These are phyloP conservation scores for Kappamyces sp. DNA, from an alignment of 192 early-diverging fungal genomes.

Conservation along the genomic window DNA sequence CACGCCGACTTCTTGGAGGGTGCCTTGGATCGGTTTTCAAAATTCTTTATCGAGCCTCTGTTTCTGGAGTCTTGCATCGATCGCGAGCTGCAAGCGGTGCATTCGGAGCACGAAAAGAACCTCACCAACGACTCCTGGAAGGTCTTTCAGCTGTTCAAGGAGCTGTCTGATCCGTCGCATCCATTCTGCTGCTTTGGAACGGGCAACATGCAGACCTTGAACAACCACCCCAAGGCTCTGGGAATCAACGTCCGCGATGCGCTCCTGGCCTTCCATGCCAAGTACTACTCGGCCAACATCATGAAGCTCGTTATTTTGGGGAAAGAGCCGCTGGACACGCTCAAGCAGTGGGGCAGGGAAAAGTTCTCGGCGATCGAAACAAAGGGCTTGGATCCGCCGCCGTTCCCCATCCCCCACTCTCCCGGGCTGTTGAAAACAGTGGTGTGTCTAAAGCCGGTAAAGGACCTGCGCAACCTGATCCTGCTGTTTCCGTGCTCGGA, in stretches of 20 bases:
- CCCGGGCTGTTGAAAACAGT: slow-evolving; percentile 13
- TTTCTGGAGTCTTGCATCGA: slow-evolving; percentile 86
- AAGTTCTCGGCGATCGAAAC: slow-evolving; percentile 76
- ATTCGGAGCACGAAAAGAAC: slow-evolving; percentile 96
- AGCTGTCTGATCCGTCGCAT: slow-evolving; percentile 67
- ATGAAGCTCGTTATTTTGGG: slow-evolving; percentile 91
- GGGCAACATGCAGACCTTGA: slow-evolving; percentile 81
- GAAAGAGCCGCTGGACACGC: slow-evolving; percentile 78
- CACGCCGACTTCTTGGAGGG: slow-evolving; percentile 55
- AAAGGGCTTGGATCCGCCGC: slow-evolving; percentile 63
- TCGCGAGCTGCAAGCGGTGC: slow-evolving; percentile 88
- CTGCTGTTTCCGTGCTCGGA: slow-evolving; percentile 87
- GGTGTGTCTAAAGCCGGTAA: slow-evolving; percentile 69
- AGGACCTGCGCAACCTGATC: slow-evolving; percentile 72
- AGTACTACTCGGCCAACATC: slow-evolving; percentile 92
- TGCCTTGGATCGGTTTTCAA: slow-evolving; percentile 73
- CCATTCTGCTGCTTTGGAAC: slow-evolving; percentile 89
- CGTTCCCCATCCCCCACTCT: slow-evolving; percentile 69
- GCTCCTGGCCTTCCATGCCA: slow-evolving; percentile 79
- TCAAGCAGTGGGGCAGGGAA: slow-evolving; percentile 75
- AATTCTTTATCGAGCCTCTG: slow-evolving; percentile 91
- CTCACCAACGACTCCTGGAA: slow-evolving; percentile 87
- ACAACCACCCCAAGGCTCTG: slow-evolving; percentile 51
- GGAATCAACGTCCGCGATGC: slow-evolving; percentile 79
- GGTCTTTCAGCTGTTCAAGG: slow-evolving; percentile 80